Base-by-base conservation (phyloP, 768 basidiomycete genomes). In the Tylopilus rubrobrunneus region DNA sequence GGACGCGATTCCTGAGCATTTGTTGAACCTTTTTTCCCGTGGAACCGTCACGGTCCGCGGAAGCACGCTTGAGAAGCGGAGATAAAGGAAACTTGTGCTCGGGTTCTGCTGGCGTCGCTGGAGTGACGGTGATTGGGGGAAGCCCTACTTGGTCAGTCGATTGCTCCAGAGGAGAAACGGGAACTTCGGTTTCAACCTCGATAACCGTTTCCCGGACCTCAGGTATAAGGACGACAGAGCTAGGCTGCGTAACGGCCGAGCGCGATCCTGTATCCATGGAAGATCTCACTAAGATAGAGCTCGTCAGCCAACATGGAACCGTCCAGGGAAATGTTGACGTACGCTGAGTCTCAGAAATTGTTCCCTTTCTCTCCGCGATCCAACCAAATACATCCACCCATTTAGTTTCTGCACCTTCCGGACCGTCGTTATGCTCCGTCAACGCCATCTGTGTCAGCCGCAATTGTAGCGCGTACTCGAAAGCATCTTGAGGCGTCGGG, bases 381-480 rank as follows among this genome's bases (percentile, higher is more conserved):
- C 89, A 97, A 5, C 80, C 73, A 67, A 95, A 96, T 8, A 92
- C 78, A 27, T 92, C 91, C 15, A 92, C 74, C 82, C 92, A 94
- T 52, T 83, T 85, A 17, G 74, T 72, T 56, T 88, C 85, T 0
- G 93, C 94, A 39, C 84, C 82, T 61, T 95, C 92, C 0, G 92
- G 79, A 0, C 97, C 96, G 36, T 93, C 87, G 17, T 89, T 79
- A 34, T 86, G 80, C 71, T 98, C 97, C 17, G 80, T 78, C 46
- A 98, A 72, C 7, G 86, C 83, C 45, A 87, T 84, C 64, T 90
- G 86, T 0, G 93, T 89, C 80, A 96, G 89, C 29, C 93, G 78
- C 31, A 98, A 69, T 68, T 97, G 89, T 43, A 97, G 73, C 19
- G 88, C 85, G 49, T 86, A 78, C 63, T 89, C 89, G 57, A 97